Conservation (phyloP, 2,329 filamentous ascomycete species). For the Penicillium sp. region DNA sequence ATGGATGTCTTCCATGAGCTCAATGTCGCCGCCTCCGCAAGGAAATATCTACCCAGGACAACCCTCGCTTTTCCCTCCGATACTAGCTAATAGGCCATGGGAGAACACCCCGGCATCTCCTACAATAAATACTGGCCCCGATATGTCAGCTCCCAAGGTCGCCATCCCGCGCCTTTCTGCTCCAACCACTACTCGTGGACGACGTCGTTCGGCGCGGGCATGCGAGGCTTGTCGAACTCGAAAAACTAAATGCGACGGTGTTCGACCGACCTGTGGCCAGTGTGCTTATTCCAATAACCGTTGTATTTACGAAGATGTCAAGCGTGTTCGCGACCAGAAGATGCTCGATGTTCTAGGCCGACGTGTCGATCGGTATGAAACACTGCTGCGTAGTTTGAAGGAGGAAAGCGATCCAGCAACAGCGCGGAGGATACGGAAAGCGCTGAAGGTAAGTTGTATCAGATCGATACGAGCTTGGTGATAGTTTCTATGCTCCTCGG, state of each 20-base stretch:
- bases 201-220: conserved; percentile 30
- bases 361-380: conserved; percentile 28
- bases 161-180: conserved; percentile 27
- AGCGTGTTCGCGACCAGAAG: conserved; percentile 35
- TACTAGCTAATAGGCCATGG: background rate
- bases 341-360: conserved; percentile 23
- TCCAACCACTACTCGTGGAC: conserved; percentile 11
- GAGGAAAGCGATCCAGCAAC: conserved; percentile 18
- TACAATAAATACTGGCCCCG: background rate
- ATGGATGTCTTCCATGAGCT: background rate
- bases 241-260: conserved; percentile 35
- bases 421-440: conserved; percentile 23
- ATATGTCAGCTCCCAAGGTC: conserved; percentile 19
- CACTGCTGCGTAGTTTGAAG: conserved; percentile 25
- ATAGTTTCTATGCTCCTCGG: background rate
- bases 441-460: conserved; percentile 22
- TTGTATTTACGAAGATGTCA: conserved; percentile 33
- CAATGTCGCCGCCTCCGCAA: background rate
- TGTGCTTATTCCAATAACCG: conserved; percentile 23
- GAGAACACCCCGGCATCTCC: background rate
- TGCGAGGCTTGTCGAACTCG: conserved; percentile 35
- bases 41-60: background rate
- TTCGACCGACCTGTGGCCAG: conserved; percentile 25
- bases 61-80: background rate
- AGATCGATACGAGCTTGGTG: background rate